Evolutionary conservation across 1,284 basidiomycete genomes (phyloP).

Genomic region (Cutaneotrichosporon sp.): DNA sequence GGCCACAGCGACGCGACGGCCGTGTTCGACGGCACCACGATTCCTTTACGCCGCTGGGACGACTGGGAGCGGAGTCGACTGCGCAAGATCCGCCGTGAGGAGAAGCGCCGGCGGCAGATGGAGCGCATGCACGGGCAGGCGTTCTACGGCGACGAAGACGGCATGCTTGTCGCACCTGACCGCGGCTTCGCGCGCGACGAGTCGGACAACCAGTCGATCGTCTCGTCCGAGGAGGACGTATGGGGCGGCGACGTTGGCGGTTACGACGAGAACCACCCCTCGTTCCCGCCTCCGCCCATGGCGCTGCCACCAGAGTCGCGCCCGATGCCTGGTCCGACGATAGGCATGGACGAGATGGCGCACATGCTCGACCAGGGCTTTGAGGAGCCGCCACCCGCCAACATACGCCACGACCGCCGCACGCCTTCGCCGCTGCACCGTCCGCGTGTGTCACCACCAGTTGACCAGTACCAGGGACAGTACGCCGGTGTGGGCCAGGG

Average conservation of each 20-base stretch:
- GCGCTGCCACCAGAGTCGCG: constrained; percentile 61
- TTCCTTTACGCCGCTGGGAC: constrained; percentile 95
- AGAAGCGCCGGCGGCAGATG: constrained; percentile 75
- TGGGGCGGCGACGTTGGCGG: constrained; percentile 67
- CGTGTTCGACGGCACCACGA: constrained; percentile 61
- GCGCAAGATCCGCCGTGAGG: constrained; percentile 87
- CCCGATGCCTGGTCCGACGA: constrained; percentile 61
- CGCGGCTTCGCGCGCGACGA: constrained; percentile 46
- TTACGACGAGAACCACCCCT: constrained; percentile 80
- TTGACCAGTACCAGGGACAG: not conserved
- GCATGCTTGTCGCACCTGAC: constrained; percentile 53
- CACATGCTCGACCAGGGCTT: constrained; percentile 87
- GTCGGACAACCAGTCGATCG: constrained; percentile 65
- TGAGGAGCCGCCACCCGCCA: constrained; percentile 60
- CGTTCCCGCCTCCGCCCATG: constrained; percentile 80
- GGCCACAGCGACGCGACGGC: constrained; percentile 65
- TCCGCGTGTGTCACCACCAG: constrained; percentile 2
- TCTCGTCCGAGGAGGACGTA: constrained; percentile 87
- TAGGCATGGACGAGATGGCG: constrained; percentile 75
- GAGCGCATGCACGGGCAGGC: constrained; percentile 64
- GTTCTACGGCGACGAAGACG: constrained; percentile 38
- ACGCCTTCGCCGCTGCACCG: constrained; percentile 36
- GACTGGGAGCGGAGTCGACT: constrained; percentile 98
- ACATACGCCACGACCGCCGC: constrained; percentile 28
- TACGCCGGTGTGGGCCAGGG: constrained; percentile 10